phyloP scores from a whole-genome alignment of 2,329 filamentous ascomycete genomes.

The Alternaria hordeiaustralica region DNA sequence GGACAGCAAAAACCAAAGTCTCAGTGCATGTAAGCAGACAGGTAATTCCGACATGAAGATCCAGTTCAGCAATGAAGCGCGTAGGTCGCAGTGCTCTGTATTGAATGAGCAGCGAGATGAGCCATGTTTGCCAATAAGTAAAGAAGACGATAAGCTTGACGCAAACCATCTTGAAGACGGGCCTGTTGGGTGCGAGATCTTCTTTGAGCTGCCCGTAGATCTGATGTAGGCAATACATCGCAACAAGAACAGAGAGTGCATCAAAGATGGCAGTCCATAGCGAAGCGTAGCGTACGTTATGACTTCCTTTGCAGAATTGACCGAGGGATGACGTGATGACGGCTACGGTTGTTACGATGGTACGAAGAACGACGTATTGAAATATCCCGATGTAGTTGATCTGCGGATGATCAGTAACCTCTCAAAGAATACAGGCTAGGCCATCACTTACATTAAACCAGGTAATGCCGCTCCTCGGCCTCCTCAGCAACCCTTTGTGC shows the following conservation, averaged over 20 bases:
- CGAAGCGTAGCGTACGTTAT: constrained; percentile 80
- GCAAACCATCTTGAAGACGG: constrained; percentile 80
- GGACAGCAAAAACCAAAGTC: constrained; percentile 79
- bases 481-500: constrained; percentile 70
- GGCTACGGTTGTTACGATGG: constrained; percentile 79
- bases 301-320: constrained; percentile 78
- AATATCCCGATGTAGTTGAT: constrained; percentile 83
- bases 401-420: constrained; percentile 42
- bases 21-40: constrained; percentile 80
- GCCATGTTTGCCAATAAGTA: constrained; percentile 76
- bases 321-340: constrained; percentile 73
- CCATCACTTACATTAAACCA: constrained; percentile 76
- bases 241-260: constrained; percentile 74
- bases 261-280: constrained; percentile 82
- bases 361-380: constrained; percentile 83
- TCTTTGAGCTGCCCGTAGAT: constrained; percentile 80
- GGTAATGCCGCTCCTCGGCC: constrained; percentile 80
- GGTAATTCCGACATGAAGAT: constrained; percentile 82
- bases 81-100: constrained; percentile 69
- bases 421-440: neutral
- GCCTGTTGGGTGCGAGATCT: constrained; percentile 71
- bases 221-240: constrained; percentile 89
- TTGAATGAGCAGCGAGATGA: constrained; percentile 61
- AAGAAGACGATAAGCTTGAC: constrained; percentile 94
- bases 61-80: constrained; percentile 69